Evolutionary conservation across 208 protist genomes (phyloP).

Genomic region (Angomonas deanei): DNA sequence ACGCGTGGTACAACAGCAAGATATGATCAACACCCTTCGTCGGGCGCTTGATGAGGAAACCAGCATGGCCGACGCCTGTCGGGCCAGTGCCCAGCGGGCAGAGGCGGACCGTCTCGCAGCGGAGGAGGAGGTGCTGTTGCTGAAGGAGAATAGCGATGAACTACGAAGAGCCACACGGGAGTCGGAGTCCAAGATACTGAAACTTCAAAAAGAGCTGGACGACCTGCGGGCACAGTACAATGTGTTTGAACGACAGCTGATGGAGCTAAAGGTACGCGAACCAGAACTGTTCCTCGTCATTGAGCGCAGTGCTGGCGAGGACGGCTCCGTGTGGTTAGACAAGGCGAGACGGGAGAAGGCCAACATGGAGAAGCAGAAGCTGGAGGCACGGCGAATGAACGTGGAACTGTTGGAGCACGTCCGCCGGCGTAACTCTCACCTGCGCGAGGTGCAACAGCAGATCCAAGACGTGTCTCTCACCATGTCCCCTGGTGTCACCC

Average conservation of each 20-base stretch:
- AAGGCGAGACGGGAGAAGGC: conserved; percentile 50
- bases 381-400: conserved; percentile 42
- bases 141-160: conserved; percentile 20
- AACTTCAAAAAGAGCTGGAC: conserved; percentile 34
- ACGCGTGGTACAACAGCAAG: conserved; percentile 56
- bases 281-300: conserved; percentile 55
- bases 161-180: conserved; percentile 16
- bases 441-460: conserved; percentile 49
- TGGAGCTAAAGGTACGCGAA: conserved; percentile 23
- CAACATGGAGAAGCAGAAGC: conserved; percentile 44
- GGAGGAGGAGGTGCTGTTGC: conserved; percentile 24
- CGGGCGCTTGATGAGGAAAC: conserved; percentile 53
- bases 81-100: conserved; percentile 24
- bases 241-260: conserved; percentile 34
- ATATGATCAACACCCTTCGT: conserved; percentile 47
- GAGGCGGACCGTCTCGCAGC: conserved; percentile 26
- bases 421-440: conserved; percentile 37
- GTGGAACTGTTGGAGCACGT: conserved; percentile 56
- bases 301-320: conserved; percentile 31
- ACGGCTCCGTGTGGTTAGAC: conserved; percentile 34
- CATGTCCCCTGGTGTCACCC: neutral
- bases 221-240: conserved; percentile 42
- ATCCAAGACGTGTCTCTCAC: conserved; percentile 19
- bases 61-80: conserved; percentile 36
- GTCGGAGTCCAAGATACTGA: neutral